Evolutionary conservation across 1,284 basidiomycete species (phyloP).

Genomic region (Inonotus hispidus): DNA sequence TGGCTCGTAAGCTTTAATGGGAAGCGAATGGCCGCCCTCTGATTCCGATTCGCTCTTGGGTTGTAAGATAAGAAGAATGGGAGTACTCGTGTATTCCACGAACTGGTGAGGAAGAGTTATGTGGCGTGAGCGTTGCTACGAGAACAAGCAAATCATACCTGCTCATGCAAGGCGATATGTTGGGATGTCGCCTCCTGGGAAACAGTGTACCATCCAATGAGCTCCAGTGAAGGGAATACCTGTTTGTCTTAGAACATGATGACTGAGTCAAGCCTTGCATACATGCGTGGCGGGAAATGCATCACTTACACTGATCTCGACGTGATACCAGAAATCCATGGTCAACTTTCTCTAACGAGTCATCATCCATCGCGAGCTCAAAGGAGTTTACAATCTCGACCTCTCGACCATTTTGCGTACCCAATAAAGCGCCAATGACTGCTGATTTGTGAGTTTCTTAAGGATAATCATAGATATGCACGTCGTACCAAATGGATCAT

Average conservation of each 20-base stretch:
- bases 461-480: conserved; percentile 7
- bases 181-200: conserved; percentile 62
- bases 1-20: conserved; percentile 86
- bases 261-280: conserved; percentile 9
- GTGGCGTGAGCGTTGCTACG: conserved; percentile 4
- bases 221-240: conserved; percentile 93
- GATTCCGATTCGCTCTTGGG: conserved; percentile 41
- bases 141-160: conserved; percentile 44
- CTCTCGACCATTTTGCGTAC: conserved; percentile 89
- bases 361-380: conserved; percentile 69
- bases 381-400: conserved; percentile 97
- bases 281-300: background rate
- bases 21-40: conserved; percentile 65
- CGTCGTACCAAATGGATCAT: conserved; percentile 58
- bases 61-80: conserved; percentile 69
- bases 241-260: conserved; percentile 74
- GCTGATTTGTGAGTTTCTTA: background rate
- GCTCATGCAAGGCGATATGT: conserved; percentile 82
- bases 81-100: conserved; percentile 66
- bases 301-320: conserved; percentile 79
- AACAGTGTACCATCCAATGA: conserved; percentile 96
- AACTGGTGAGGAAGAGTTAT: conserved; percentile 71
- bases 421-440: conserved; percentile 94
- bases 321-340: conserved; percentile 78
- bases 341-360: conserved; percentile 56